These are phyloP conservation scores for Histomonas meleagridis DNA, from an alignment of 208 protist species.

Conservation along the genomic window DNA sequence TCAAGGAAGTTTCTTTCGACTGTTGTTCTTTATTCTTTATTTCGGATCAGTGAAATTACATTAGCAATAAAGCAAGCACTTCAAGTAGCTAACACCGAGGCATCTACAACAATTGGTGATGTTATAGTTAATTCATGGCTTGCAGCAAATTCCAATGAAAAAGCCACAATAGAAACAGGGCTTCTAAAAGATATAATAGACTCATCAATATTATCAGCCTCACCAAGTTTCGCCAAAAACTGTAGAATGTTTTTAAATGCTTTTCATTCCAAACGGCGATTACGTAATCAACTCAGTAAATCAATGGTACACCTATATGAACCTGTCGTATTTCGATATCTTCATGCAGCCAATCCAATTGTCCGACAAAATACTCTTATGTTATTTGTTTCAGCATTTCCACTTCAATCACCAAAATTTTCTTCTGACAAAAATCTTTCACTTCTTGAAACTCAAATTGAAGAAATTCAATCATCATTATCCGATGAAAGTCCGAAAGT, in stretches of 20 bases:
- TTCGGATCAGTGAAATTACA: neutral
- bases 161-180: neutral
- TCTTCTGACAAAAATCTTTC: neutral
- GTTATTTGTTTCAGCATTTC: neutral
- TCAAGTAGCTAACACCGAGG: no score
- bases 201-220: neutral
- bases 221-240: neutral
- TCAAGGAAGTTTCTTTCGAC: neutral
- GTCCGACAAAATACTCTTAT: neutral
- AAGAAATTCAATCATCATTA: neutral
- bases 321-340: neutral
- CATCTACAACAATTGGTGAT: neutral
- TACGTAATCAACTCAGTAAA: neutral
- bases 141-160: neutral
- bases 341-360: neutral
- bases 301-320: neutral
- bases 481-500: neutral
- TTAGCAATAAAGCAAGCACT: neutral
- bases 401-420: neutral
- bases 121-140: neutral
- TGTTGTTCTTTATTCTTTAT: neutral
- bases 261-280: neutral
- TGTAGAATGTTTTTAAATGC: neutral
- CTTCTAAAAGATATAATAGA: neutral
- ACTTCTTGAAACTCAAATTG: neutral